A percentile compares a stretch with the other conserved stretches of the same genome.
Conservation (phyloP, 768 basidiomycete species). For the Suillus hirtellus region DNA sequence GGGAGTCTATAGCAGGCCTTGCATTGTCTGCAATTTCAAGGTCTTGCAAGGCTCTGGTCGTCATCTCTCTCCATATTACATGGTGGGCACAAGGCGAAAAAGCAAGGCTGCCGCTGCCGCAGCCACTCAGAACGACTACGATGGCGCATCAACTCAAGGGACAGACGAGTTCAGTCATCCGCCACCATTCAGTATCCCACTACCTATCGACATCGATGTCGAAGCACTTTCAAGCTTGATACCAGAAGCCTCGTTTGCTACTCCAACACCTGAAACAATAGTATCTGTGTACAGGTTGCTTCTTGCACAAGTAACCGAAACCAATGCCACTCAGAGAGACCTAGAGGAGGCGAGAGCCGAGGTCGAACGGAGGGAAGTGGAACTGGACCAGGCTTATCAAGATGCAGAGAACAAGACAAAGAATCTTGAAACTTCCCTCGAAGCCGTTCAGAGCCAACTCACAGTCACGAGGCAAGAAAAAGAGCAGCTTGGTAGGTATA, state of each 20-base stretch:
- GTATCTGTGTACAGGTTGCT: slow-evolving; percentile 63
- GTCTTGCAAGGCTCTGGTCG: slow-evolving; percentile 28
- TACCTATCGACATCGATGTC: slow-evolving; percentile 70
- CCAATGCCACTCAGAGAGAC: slow-evolving; percentile 58
- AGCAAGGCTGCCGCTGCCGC: slow-evolving; percentile 53
- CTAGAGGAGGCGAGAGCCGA: slow-evolving; percentile 72
- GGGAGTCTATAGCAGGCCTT: slow-evolving; percentile 18
- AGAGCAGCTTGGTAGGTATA: slow-evolving; percentile 56
- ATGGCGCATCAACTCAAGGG: slow-evolving; percentile 34
- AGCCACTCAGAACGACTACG: slow-evolving; percentile 32
- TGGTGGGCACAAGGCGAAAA: slow-evolving; percentile 61
- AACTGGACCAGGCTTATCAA: slow-evolving; percentile 82
- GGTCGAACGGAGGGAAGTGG: slow-evolving; percentile 71
- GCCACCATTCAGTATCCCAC: slow-evolving; percentile 35
- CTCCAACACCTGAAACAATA: slow-evolving; percentile 60
- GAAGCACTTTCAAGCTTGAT: slow-evolving; percentile 59
- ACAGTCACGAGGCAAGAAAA: slow-evolving; percentile 58
- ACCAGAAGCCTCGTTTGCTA: slow-evolving; percentile 57
- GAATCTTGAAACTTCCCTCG: slow-evolving; percentile 55
- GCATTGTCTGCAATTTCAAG: slow-evolving; percentile 11
- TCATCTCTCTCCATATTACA: slow-evolving; percentile 14
- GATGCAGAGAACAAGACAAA: slow-evolving; percentile 66
- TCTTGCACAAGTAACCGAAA: slow-evolving; percentile 53
- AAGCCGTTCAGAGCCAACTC: slow-evolving; percentile 57
- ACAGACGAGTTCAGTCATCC: slow-evolving; percentile 37